Percentiles rank a stretch among this genome's conserved stretches.
Evolutionary conservation across 768 basidiomycete genomes (phyloP).

Genomic region (Lanmaoa rubissima): DNA sequence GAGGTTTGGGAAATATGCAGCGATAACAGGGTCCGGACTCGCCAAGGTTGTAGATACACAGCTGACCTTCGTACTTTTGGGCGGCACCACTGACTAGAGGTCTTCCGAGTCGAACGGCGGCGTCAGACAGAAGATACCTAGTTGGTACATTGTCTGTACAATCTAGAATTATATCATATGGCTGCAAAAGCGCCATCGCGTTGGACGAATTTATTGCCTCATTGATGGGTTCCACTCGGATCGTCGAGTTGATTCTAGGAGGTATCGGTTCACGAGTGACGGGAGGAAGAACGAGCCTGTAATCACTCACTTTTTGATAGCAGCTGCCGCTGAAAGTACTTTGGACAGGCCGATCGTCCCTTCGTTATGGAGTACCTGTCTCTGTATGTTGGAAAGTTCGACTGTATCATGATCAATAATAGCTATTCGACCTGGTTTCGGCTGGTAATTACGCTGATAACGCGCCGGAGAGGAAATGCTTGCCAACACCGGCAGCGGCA

Average conservation of each 20-base stretch:
- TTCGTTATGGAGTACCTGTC: constrained; percentile 88
- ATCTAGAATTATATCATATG: constrained; percentile 81
- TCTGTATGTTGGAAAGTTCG: constrained; percentile 84
- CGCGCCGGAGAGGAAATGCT: constrained; percentile 23
- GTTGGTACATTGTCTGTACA: constrained; percentile 94
- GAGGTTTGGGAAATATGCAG: constrained; percentile 85
- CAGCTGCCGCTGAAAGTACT: constrained; percentile 73
- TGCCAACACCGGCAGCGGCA: constrained; percentile 88
- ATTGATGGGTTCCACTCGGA: constrained; percentile 56
- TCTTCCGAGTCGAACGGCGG: constrained; percentile 68
- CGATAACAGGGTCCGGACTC: constrained; percentile 85
- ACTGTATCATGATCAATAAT: constrained; percentile 90
- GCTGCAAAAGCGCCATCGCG: constrained; percentile 55
- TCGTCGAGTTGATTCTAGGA: constrained; percentile 68
- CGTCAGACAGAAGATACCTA: constrained; percentile 90
- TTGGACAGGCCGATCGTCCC: constrained; percentile 72
- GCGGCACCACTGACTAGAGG: constrained; percentile 94
- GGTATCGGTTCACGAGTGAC: constrained; percentile 1
- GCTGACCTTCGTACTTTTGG: constrained; percentile 78
- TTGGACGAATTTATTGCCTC: constrained; percentile 58
- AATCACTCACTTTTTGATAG: constrained; percentile 56
- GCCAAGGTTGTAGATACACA: constrained; percentile 71
- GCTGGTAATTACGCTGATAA: constrained; percentile 4
- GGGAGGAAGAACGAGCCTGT: not conserved
- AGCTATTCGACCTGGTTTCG: constrained; percentile 67